Evolutionary conservation across 306 rosid species (phyloP), one percentile per base, ranked within the genome.

Genomic region (Gastrolobium bilobum): DNA sequence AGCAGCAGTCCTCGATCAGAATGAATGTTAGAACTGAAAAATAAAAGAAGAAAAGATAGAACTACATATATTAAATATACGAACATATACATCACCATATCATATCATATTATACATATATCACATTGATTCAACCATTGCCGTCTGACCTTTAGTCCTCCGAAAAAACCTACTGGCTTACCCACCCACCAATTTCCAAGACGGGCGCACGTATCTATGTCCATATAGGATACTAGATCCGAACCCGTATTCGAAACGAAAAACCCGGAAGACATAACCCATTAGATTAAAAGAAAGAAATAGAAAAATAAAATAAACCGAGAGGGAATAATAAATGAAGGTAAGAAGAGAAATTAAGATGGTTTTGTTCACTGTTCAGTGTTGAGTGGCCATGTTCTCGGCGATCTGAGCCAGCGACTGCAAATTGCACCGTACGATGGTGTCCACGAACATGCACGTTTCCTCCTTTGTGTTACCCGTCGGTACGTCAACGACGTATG

Each of bases 371-470:
- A 4, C 58, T 30, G 15, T 37, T 50, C 68, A 56, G 26, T 62
- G 47, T 63, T 80, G 46, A 50, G 33, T 71, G 50, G 88, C 88
- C 88, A 89, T 89, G 33, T 76, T 90, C 82, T 92, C 92, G 0
- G 97, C 94, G 70, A 94, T 87, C 83, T 87, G 98, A 68, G 97
- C 89, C 31, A 95, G 77, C 2, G 97, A 95, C 60, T 90, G 99
- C 76, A 95, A 87, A 74, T 95, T 95, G 80, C 98, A 95, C 35
- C 98, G 89, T 35, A 95, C 98, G 79, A 95, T 95, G 0, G 99
- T 95, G n/a, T 92, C 96, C 1, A 81, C 97, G 59, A 95, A 95
- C 56, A 88, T 90, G 88, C 99, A 92, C 4, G 99, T 95, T 77
- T 95, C 99, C 6, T 92, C 99, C 43, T 85, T 83, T 0, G 98